These are phyloP conservation scores for Neurospora hispaniola DNA, from an alignment of 495 filamentous ascomycete genomes.

Conservation along the genomic window DNA sequence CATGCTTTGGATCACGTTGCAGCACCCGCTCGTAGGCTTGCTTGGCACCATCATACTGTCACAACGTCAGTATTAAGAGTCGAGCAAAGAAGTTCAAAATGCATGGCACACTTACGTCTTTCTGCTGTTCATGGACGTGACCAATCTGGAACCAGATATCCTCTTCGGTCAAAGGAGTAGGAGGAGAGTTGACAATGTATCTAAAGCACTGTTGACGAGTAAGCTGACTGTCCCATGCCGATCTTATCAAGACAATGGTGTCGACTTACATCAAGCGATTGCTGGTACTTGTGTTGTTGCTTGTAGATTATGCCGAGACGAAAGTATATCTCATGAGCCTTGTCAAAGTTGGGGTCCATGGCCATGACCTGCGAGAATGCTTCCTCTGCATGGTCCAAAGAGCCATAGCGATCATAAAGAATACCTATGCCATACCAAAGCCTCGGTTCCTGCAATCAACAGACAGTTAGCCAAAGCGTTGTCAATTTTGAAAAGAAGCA, in stretches of 20 bases:
- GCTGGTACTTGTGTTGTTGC: constrained; percentile 87
- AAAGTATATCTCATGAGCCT: constrained; percentile 99
- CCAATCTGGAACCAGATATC: constrained; percentile 99
- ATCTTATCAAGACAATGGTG: not conserved
- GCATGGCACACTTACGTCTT: constrained; percentile 62
- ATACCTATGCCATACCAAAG: constrained; percentile 99
- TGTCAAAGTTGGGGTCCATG: constrained; percentile 97
- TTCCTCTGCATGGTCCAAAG: constrained; percentile 94
- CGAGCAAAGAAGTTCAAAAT: not conserved
- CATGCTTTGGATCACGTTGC: constrained; percentile 89
- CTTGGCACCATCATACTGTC: constrained; percentile 85
- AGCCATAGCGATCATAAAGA: constrained; percentile 93
- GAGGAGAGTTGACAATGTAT: constrained; percentile 92
- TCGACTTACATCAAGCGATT: constrained; percentile 73
- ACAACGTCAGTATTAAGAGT: constrained; percentile 20
- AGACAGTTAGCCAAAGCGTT: not conserved
- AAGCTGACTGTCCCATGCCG: constrained; percentile 17
- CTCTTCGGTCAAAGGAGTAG: constrained; percentile 86
- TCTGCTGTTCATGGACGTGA: constrained; percentile 97
- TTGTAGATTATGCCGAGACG: constrained; percentile 98
- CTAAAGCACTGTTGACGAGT: constrained; percentile 69
- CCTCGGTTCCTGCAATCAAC: constrained; percentile 75
- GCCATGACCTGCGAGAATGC: constrained; percentile 98
- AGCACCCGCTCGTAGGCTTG: constrained; percentile 85
- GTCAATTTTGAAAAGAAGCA: not conserved